Conservation (phyloP, 768 basidiomycete genomes). For the Amanita polypyramis region DNA sequence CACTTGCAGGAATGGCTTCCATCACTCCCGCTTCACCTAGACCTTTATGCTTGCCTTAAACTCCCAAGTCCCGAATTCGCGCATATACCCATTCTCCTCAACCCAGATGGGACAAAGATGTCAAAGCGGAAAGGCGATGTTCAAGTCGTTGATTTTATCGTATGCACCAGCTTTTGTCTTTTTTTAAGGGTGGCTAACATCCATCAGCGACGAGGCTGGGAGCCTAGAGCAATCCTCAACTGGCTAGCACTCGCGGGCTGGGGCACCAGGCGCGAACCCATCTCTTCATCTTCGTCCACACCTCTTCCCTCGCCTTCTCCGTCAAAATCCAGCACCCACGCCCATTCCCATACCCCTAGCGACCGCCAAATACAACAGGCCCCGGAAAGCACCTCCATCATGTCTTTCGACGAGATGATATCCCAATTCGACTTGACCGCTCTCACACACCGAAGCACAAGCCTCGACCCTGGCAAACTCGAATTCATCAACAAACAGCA, state of each 20-base stretch:
- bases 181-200: not conserved
- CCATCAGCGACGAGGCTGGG: constrained; percentile 73
- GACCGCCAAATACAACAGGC: constrained; percentile 22
- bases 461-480: constrained; percentile 70
- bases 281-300: constrained; percentile 13
- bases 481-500: constrained; percentile 87
- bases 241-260: constrained; percentile 95
- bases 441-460: constrained; percentile 76
- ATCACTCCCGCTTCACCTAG: constrained; percentile 84
- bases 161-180: constrained; percentile 20
- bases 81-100: constrained; percentile 85
- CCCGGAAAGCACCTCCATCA: constrained; percentile 56
- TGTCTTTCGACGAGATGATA: constrained; percentile 56
- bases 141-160: constrained; percentile 78
- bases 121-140: constrained; percentile 91
- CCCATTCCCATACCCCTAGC: constrained; percentile 12
- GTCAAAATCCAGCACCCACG: constrained; percentile 2
- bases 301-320: not conserved
- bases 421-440: constrained; percentile 64
- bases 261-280: constrained; percentile 45
- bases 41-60: constrained; percentile 73
- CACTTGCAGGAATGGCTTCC: constrained; percentile 86
- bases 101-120: constrained; percentile 88
- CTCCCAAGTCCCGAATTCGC: constrained; percentile 73
- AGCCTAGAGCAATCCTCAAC: constrained; percentile 80